Conservation (phyloP, 2,329 filamentous ascomycete genomes). For the Trichocomaceae sp. region DNA sequence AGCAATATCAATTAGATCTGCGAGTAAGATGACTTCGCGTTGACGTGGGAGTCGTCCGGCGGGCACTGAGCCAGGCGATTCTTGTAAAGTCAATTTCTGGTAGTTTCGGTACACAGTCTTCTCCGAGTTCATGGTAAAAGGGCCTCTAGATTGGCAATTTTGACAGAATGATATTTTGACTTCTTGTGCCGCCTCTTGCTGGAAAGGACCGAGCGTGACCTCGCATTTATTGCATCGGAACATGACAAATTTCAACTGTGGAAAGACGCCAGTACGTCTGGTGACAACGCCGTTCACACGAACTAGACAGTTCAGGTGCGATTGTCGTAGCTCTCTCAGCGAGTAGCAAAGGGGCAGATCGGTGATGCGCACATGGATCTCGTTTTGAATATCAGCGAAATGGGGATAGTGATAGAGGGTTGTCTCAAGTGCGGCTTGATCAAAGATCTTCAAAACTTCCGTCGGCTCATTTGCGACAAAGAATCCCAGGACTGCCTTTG, state of each 20-base stretch:
- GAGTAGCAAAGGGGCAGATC: conserved; percentile 94
- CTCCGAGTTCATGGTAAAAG: conserved; percentile 92
- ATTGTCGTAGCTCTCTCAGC: conserved; percentile 86
- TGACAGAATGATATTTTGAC: conserved; percentile 96
- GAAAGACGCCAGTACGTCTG: conserved; percentile 87
- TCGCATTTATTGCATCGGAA: conserved; percentile 95
- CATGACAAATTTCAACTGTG: conserved; percentile 96
- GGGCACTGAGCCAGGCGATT: conserved; percentile 93
- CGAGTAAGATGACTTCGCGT: conserved; percentile 89
- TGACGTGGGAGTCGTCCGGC: conserved; percentile 89
- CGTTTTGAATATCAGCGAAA: conserved; percentile 93
- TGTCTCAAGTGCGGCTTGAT: conserved; percentile 93
- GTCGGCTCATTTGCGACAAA: conserved; percentile 92
- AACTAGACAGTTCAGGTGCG: conserved; percentile 90
- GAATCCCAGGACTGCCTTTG: conserved; percentile 89
- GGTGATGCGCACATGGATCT: conserved; percentile 95
- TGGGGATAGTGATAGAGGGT: conserved; percentile 94
- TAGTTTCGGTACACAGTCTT: conserved; percentile 99
- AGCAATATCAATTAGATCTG: conserved; percentile 92
- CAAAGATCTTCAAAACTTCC: conserved; percentile 94
- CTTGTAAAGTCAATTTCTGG: conserved; percentile 93
- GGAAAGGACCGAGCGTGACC: conserved; percentile 86
- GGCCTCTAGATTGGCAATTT: conserved; percentile 89
- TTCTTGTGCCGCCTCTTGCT: conserved; percentile 93
- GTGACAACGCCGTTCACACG: conserved; percentile 94